phyloP scores from a whole-genome alignment of 2,329 filamentous ascomycete species.

The Macroventuria anomochaeta region DNA sequence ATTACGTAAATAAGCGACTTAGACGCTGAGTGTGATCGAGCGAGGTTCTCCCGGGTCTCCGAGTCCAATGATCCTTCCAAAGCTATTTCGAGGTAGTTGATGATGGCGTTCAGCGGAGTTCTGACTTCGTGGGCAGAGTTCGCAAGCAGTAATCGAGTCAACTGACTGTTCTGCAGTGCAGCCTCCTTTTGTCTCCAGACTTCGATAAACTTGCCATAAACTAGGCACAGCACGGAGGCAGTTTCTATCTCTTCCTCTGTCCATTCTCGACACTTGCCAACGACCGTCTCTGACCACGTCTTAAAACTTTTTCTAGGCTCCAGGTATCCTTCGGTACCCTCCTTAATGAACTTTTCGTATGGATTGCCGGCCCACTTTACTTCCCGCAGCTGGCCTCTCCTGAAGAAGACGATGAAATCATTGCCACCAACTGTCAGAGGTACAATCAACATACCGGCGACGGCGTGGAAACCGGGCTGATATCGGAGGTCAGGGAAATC shows the following conservation, averaged over 20 bases:
- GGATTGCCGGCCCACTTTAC: slow-evolving; percentile 89
- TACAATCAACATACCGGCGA: slow-evolving; percentile 82
- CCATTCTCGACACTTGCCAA: slow-evolving; percentile 87
- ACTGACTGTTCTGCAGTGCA: slow-evolving; percentile 78
- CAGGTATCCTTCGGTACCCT: slow-evolving; percentile 74
- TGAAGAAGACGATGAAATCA: slow-evolving; percentile 92
- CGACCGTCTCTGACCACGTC: slow-evolving; percentile 78
- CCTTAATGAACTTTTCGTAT: slow-evolving; percentile 76
- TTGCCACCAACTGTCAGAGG: slow-evolving; percentile 76
- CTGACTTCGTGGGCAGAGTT: slow-evolving; percentile 93
- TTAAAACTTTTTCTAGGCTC: slow-evolving; percentile 83
- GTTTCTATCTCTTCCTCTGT: slow-evolving; percentile 88
- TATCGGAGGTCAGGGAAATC: slow-evolving; percentile 87
- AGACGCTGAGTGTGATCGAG: slow-evolving; percentile 86
- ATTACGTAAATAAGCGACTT: slow-evolving; percentile 94
- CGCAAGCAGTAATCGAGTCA: slow-evolving; percentile 78
- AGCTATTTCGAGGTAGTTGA: slow-evolving; percentile 92
- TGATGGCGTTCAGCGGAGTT: slow-evolving; percentile 89
- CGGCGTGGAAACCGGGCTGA: slow-evolving; percentile 75
- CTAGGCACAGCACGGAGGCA: slow-evolving; percentile 82
- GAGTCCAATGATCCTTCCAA: slow-evolving; percentile 79
- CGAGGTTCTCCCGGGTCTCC: slow-evolving; percentile 84
- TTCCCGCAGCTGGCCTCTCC: slow-evolving; percentile 75
- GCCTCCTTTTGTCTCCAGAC: slow-evolving; percentile 92
- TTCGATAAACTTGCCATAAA: slow-evolving; percentile 90